These are phyloP conservation scores for Filobasidium wieringae DNA, from an alignment of 768 basidiomycete genomes.

Conservation along the genomic window DNA sequence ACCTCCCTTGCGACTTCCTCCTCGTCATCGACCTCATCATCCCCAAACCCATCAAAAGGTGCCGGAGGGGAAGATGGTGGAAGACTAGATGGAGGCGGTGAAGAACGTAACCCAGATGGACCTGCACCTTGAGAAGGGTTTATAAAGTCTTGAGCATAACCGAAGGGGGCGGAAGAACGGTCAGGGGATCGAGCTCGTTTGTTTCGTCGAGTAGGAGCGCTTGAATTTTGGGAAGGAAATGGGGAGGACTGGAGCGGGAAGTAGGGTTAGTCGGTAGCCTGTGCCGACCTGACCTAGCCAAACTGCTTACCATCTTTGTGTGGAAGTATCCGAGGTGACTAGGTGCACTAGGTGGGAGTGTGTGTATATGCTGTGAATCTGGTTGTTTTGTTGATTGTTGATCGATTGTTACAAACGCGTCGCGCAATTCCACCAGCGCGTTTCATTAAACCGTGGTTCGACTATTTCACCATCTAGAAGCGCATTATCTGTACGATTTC, in stretches of 20 bases:
- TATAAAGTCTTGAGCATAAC: background rate
- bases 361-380: background rate
- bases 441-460: too few relatives aligned
- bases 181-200: conserved; percentile 29
- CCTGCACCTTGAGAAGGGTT: conserved; percentile 8
- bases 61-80: conserved; percentile 75
- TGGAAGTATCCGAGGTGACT: background rate
- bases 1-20: conserved; percentile 29
- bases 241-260: background rate
- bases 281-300: background rate
- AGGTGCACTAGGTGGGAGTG: too few relatives aligned
- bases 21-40: conserved; percentile 46
- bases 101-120: conserved; percentile 29
- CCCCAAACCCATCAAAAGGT: conserved; percentile 77
- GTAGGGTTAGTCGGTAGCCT: background rate
- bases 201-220: conserved; percentile 12
- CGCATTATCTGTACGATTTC: too few relatives aligned
- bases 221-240: background rate
- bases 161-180: conserved; percentile 7
- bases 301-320: background rate
- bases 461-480: too few relatives aligned
- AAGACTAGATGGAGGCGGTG: conserved; percentile 52
- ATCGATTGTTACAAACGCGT: too few relatives aligned
- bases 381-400: background rate
- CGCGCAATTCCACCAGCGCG: too few relatives aligned